Evolutionary conservation across 352 stramenopile genomes (phyloP).

Genomic region (Globisporangium paroecandrum): DNA sequence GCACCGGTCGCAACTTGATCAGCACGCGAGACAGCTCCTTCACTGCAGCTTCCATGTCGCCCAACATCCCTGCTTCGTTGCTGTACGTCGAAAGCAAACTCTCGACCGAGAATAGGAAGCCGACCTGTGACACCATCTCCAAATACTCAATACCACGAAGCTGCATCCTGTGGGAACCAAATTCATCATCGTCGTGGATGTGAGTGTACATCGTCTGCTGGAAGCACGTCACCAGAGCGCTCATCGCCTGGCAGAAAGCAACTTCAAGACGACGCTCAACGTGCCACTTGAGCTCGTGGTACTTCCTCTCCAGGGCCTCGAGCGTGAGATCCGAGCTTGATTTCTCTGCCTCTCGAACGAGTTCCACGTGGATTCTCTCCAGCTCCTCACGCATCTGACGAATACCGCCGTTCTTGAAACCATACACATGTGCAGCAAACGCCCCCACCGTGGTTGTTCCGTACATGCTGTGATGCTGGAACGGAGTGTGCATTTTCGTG

Average conservation of each 20-base stretch:
- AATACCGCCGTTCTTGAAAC: constrained; percentile 73
- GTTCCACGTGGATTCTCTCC: constrained; percentile 41
- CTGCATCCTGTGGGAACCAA: constrained; percentile 33
- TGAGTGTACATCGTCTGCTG: constrained; percentile 84
- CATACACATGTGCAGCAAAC: constrained; percentile 83
- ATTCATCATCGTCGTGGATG: constrained; percentile 45
- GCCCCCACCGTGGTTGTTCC: constrained; percentile 78
- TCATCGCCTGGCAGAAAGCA: constrained; percentile 80
- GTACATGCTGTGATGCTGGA: constrained; percentile 65
- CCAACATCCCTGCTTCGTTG: constrained; percentile 82
- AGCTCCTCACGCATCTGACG: constrained; percentile 73
- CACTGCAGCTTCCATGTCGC: constrained; percentile 78
- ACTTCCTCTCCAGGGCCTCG: constrained; percentile 69
- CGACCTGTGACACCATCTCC: constrained; percentile 61
- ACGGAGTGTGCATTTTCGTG: constrained; percentile 21
- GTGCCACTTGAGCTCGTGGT: constrained; percentile 81
- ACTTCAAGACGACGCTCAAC: constrained; percentile 81
- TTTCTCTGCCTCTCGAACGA: constrained; percentile 51
- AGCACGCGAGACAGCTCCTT: constrained; percentile 64
- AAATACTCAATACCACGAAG: constrained; percentile 56
- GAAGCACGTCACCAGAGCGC: constrained; percentile 79
- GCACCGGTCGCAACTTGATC: constrained; percentile 70
- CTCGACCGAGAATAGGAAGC: constrained; percentile 83
- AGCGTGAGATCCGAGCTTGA: constrained; percentile 67
- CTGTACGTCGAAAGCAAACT: constrained; percentile 83